Conservation (phyloP, 129 eudicot species). For the Flaveria ramosissima region DNA sequence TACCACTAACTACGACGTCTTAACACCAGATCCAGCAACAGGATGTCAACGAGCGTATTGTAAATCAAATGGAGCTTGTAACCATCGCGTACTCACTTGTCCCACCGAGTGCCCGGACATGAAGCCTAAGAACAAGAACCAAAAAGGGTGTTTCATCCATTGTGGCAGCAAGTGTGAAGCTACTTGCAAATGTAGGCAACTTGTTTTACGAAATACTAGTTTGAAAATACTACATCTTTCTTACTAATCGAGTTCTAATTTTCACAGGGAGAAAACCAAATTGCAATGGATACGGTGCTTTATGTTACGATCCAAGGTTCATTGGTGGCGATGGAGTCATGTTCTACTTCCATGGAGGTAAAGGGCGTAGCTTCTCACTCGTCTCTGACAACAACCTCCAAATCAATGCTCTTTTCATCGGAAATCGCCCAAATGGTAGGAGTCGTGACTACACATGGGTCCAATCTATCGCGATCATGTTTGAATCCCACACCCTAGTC, state of each 20-base stretch:
- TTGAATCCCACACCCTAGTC: slow-evolving; percentile 51
- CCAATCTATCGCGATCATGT: slow-evolving; percentile 56
- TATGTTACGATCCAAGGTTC: slow-evolving; percentile 71
- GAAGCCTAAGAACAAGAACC: slow-evolving; percentile 70
- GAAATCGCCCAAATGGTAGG: slow-evolving; percentile 57
- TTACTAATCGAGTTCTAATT: neutral
- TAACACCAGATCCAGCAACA: slow-evolving; percentile 39
- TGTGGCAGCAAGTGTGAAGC: slow-evolving; percentile 78
- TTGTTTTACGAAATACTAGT: neutral
- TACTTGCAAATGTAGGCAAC: slow-evolving; percentile 66
- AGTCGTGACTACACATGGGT: slow-evolving; percentile 74
- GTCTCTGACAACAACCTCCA: slow-evolving; percentile 65
- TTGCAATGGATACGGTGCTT: slow-evolving; percentile 49
- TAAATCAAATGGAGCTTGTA: slow-evolving; percentile 43
- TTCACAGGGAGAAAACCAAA: slow-evolving; percentile 50
- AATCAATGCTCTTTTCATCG: slow-evolving; percentile 65
- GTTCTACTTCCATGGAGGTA: slow-evolving; percentile 76
- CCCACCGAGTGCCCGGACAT: slow-evolving; percentile 63
- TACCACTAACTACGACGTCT: slow-evolving; percentile 39
- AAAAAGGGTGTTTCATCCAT: slow-evolving; percentile 65
- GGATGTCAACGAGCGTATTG: slow-evolving; percentile 60
- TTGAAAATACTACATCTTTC: too few relatives aligned
- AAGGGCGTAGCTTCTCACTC: slow-evolving; percentile 51
- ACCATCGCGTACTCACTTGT: slow-evolving; percentile 49
- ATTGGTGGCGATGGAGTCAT: slow-evolving; percentile 71